Percentiles rank a stretch among this genome's conserved stretches.
Evolutionary conservation across 805 yeast species (phyloP).

Genomic region (Pichia rugopelliculosa): DNA sequence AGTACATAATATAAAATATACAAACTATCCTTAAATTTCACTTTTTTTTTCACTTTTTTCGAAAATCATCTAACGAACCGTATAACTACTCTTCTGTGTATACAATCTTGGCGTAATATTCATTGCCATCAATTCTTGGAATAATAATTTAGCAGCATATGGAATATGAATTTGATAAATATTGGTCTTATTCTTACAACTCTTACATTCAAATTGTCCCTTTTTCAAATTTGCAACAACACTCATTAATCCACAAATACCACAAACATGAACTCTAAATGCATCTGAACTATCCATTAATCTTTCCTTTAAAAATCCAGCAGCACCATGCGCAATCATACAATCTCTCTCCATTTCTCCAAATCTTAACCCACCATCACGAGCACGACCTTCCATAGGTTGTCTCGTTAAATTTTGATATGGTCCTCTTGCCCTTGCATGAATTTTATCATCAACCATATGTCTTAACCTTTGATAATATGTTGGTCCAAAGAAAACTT

Average conservation of each 20-base stretch:
- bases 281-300: slow-evolving; percentile 99
- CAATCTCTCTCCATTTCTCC: slow-evolving; percentile 99
- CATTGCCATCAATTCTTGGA: slow-evolving; percentile 99
- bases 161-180: slow-evolving; percentile 97
- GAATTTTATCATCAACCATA: slow-evolving; percentile 99
- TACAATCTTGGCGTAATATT: slow-evolving; percentile 95
- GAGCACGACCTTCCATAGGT: slow-evolving; percentile 98
- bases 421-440: slow-evolving; percentile 98
- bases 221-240: slow-evolving; percentile 96
- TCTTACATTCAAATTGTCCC: slow-evolving; percentile 96
- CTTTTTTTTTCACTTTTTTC: not conserved
- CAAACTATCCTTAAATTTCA: not conserved
- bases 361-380: slow-evolving; percentile 98
- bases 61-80: slow-evolving; percentile 20
- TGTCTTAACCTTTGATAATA: slow-evolving; percentile 98
- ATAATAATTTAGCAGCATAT: slow-evolving; percentile 93
- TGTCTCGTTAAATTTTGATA: slow-evolving; percentile 96
- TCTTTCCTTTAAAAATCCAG: slow-evolving; percentile 95
- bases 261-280: slow-evolving; percentile 96
- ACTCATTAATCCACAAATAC: slow-evolving; percentile 96
- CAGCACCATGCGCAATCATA: slow-evolving; percentile 99
- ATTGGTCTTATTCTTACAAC: slow-evolving; percentile 97
- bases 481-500: slow-evolving; percentile 98
- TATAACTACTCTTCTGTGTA: slow-evolving; percentile 52
- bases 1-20: slow-evolving; percentile 1